A percentile compares a stretch with the other conserved stretches of the same genome.
phyloP scores from a whole-genome alignment of 139 green algal species.

The Chlorella sp. region DNA sequence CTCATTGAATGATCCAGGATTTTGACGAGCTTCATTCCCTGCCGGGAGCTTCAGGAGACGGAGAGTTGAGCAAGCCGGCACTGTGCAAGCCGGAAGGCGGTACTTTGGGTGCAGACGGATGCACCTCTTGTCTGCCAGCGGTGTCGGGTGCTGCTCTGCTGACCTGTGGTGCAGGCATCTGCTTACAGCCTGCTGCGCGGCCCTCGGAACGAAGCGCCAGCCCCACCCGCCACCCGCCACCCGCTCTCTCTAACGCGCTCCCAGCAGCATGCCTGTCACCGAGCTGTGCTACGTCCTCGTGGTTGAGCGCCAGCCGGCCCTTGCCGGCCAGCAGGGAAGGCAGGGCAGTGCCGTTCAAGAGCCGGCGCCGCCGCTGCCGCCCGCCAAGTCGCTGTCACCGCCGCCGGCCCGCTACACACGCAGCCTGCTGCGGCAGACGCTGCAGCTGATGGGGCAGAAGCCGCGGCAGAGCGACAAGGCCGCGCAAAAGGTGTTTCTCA shows the following conservation, averaged over 20 bases:
- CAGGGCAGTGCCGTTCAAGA: neutral
- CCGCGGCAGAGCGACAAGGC: constrained; percentile 76
- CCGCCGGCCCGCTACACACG: constrained; percentile 69
- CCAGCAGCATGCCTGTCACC: neutral
- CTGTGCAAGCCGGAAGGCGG: too few relatives aligned
- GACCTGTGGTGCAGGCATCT: too few relatives aligned
- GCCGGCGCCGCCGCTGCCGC: neutral
- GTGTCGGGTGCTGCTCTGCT: too few relatives aligned
- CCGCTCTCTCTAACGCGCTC: neutral
- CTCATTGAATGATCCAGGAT: too few relatives aligned
- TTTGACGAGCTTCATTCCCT: too few relatives aligned
- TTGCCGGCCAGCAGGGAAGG: neutral
- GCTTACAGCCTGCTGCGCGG: neutral
- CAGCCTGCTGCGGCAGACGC: constrained; percentile 64
- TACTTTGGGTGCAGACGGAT: too few relatives aligned
- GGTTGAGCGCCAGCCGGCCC: too few relatives aligned
- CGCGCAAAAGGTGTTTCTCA: constrained; percentile 34
- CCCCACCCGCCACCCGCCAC: too few relatives aligned
- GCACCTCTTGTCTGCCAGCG: too few relatives aligned
- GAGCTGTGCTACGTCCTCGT: neutral
- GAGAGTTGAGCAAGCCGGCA: too few relatives aligned
- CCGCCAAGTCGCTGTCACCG: neutral
- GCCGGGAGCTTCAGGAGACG: too few relatives aligned
- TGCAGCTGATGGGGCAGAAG: constrained; percentile 87
- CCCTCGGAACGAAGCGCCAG: neutral